phyloP scores from a whole-genome alignment of 1,139 yeast genomes.

The Spencermartinsiella ligniputridi region DNA sequence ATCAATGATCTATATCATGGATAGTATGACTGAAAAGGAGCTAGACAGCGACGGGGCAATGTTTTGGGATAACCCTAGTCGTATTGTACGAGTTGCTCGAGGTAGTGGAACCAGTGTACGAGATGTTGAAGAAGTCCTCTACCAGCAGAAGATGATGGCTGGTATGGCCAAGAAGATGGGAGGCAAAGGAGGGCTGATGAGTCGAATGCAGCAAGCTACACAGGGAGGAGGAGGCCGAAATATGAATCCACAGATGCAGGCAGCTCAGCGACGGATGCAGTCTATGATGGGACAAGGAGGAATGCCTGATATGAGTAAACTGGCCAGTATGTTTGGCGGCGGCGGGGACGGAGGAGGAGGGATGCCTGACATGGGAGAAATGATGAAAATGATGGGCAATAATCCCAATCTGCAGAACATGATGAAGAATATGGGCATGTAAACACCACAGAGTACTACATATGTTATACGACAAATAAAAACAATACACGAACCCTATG shows the following conservation, averaged over 20 bases:
- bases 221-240: conserved; percentile 29
- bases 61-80: conserved; percentile 74
- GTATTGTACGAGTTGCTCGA: conserved; percentile 85
- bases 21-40: conserved; percentile 92
- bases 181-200: conserved; percentile 45
- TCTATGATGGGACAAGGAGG: conserved; percentile 33
- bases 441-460: no score
- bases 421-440: conserved; percentile 70
- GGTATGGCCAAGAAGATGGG: conserved; percentile 76
- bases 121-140: conserved; percentile 88
- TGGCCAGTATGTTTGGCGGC: conserved; percentile 40
- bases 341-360: conserved; percentile 39
- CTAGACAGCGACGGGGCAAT: conserved; percentile 85
- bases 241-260: conserved; percentile 34
- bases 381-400: conserved; percentile 53
- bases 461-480: no score
- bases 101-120: conserved; percentile 95
- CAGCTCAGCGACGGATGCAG: conserved; percentile 36
- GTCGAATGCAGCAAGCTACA: conserved; percentile 35
- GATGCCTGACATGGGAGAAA: conserved; percentile 47
- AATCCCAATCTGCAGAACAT: conserved; percentile 74
- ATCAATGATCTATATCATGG: conserved; percentile 88
- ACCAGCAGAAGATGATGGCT: conserved; percentile 94
- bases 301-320: conserved; percentile 34
- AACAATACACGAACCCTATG: no score